Evolutionary conservation across 148 eudicot species (phyloP), one percentile per base, ranked within the genome.

Genomic region (Silene latifolia): DNA sequence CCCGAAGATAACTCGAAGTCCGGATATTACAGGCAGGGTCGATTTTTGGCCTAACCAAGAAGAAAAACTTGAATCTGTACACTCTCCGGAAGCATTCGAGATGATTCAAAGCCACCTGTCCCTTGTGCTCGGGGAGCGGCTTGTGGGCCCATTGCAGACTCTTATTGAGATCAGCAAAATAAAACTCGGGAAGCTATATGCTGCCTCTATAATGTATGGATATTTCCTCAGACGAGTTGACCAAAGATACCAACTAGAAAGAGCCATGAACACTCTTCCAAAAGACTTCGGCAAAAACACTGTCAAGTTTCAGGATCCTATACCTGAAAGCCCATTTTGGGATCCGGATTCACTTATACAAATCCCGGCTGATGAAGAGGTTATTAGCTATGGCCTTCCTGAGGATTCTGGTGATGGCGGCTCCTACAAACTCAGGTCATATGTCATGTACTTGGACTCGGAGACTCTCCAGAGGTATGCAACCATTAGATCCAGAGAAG

Each of bases 1-100:
- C 83, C 97, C 96, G 20, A 88, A 82, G 81, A 56, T 95, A 42
- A 42, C 84, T 18, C 80, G 82, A 23, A 83, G 86, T 59, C 73
- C 86, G 44, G 94, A 89, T 76, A 84, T 85, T 69, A 75, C 87
- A 12, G 96, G 93, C 62, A 84, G 92, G 80, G 82, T 92, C 24
- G 99, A 90, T 74, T 88, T 86, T 76, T 95, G 99, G 99, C 98
- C 98, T 18, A 88, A 90, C 81, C 99, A 95, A 85, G 98, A 92
- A 76, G 81, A 84, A 72, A 88, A 88, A 78, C 89, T 95, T 15
- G 88, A 87, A 74, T 89, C 98, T 0, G 87, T 95, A 10, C 97
- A 92, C 82, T 92, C 97, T 39, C 72, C 87, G 0, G 98, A 95
- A 84, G 99, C 97, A 62, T 86, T 89, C 10, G 98, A 92, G 82